These are phyloP conservation scores for Pleurotus salmoneostramineus DNA, from an alignment of 768 basidiomycete genomes.

Conservation along the genomic window DNA sequence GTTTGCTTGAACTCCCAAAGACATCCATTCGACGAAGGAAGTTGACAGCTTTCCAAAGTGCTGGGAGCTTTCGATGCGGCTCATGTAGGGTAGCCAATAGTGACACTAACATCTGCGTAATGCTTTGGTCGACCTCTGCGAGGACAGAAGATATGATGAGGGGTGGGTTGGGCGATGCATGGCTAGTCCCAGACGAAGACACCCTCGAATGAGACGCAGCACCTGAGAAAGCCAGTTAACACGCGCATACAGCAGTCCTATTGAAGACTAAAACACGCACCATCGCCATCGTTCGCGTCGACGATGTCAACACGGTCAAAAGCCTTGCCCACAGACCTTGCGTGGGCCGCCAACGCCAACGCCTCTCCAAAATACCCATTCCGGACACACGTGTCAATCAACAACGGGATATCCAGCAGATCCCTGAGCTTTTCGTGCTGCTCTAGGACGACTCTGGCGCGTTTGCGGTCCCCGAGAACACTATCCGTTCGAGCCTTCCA, in stretches of 20 bases:
- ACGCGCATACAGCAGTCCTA: background rate
- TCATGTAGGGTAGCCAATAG: conserved; percentile 78
- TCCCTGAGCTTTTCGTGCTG: conserved; percentile 93
- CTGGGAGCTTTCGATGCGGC: conserved; percentile 79
- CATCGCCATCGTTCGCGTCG: background rate
- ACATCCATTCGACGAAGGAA: conserved; percentile 84
- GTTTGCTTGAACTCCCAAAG: conserved; percentile 25
- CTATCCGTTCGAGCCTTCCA: conserved; percentile 74
- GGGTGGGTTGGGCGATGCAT: conserved; percentile 30
- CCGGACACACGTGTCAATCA: conserved; percentile 91
- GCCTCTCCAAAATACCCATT: conserved; percentile 93
- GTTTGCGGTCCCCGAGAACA: conserved; percentile 70
- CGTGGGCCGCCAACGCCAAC: conserved; percentile 77
- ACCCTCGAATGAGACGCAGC: background rate
- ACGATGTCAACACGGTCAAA: background rate
- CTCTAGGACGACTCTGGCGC: conserved; percentile 84
- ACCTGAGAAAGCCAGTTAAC: background rate
- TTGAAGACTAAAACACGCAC: background rate
- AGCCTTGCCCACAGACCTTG: conserved; percentile 38
- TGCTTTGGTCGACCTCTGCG: conserved; percentile 63
- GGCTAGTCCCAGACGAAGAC: background rate
- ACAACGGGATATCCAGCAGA: conserved; percentile 82
- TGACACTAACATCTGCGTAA: conserved; percentile 71
- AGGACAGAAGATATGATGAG: conserved; percentile 58
- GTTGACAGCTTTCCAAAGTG: conserved; percentile 84